phyloP scores from a whole-genome alignment of 2,329 filamentous ascomycete species.

The Pseudofabraea citricarpa region DNA sequence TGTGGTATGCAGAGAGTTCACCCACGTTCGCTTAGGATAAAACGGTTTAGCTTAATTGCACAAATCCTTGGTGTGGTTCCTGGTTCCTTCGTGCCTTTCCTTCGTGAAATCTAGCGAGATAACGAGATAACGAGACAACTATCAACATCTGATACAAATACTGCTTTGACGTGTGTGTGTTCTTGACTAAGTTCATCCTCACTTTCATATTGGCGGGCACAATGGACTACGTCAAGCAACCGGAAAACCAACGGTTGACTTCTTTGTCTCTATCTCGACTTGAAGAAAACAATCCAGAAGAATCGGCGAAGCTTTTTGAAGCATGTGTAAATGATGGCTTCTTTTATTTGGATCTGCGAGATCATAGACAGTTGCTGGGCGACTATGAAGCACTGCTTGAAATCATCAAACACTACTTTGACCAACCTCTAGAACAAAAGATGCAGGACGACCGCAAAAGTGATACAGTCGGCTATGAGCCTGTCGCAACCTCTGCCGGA shows the following conservation, averaged over 20 bases:
- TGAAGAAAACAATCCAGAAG: conserved; percentile 1
- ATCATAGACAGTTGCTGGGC: conserved; percentile 2
- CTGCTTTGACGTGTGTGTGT: neutral
- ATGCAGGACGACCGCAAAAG: conserved; percentile 6
- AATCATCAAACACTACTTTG: conserved; percentile 6
- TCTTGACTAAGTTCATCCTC: neutral
- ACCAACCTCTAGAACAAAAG: conserved; percentile 5
- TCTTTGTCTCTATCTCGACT: conserved; percentile 3
- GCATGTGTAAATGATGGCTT: conserved; percentile 5
- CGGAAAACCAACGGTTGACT: neutral
- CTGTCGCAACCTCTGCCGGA: conserved; percentile 4
- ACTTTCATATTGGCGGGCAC: neutral
- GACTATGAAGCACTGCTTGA: conserved; percentile 3
- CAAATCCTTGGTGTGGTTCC: neutral
- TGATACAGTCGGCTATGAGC: conserved; percentile 5
- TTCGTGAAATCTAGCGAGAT: too few species aligned
- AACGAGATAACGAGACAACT: neutral
- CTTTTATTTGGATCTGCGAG: conserved; percentile 6
- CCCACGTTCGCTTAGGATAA: conserved; percentile 1
- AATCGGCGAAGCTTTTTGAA: conserved; percentile 2
- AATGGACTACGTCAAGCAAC: neutral
- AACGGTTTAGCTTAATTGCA: neutral
- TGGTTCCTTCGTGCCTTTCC: too few species aligned
- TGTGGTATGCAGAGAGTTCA: neutral
- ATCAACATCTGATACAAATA: neutral